phyloP scores from a whole-genome alignment of 352 stramenopile species.

The Phytopythium mirpurense region DNA sequence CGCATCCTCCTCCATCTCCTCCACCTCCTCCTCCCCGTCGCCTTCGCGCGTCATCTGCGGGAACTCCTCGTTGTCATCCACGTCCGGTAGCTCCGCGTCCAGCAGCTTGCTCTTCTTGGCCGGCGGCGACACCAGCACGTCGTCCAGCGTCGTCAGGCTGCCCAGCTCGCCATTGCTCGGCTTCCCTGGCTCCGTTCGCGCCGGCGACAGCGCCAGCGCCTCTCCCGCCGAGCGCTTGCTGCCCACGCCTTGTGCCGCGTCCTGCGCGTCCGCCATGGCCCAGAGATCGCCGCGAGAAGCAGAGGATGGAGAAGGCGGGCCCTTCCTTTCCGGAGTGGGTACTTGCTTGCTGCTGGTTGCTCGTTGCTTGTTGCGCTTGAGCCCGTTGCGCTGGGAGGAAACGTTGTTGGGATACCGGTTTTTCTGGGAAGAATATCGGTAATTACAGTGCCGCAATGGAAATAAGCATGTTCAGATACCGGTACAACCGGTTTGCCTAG shows the following conservation, averaged over 20 bases:
- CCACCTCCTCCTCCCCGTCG: slow-evolving; percentile 22
- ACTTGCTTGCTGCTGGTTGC: too few species aligned
- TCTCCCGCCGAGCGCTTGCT: slow-evolving; percentile 23
- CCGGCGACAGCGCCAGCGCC: slow-evolving; percentile 15
- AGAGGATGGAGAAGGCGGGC: too few species aligned
- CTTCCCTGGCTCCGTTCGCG: neutral
- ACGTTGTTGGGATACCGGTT: too few species aligned
- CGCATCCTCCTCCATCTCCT: slow-evolving; percentile 10
- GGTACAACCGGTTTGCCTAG: too few species aligned
- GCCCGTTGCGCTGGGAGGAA: too few species aligned
- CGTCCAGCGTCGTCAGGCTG: slow-evolving; percentile 50
- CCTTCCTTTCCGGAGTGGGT: too few species aligned
- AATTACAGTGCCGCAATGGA: too few species aligned
- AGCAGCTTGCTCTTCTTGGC: slow-evolving; percentile 43
- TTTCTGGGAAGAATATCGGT: too few species aligned
- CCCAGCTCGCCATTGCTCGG: slow-evolving; percentile 10
- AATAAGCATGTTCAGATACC: too few species aligned
- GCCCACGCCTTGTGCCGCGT: neutral
- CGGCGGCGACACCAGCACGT: slow-evolving; percentile 48
- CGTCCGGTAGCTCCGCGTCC: slow-evolving; percentile 38
- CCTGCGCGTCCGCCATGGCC: slow-evolving; percentile 2
- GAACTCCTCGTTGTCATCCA: slow-evolving; percentile 41
- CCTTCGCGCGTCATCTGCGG: slow-evolving; percentile 16
- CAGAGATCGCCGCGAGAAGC: neutral
- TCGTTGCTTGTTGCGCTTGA: too few species aligned